Evolutionary conservation across 805 yeast species (phyloP).

Genomic region (Maudiozyma saulgeensis): DNA sequence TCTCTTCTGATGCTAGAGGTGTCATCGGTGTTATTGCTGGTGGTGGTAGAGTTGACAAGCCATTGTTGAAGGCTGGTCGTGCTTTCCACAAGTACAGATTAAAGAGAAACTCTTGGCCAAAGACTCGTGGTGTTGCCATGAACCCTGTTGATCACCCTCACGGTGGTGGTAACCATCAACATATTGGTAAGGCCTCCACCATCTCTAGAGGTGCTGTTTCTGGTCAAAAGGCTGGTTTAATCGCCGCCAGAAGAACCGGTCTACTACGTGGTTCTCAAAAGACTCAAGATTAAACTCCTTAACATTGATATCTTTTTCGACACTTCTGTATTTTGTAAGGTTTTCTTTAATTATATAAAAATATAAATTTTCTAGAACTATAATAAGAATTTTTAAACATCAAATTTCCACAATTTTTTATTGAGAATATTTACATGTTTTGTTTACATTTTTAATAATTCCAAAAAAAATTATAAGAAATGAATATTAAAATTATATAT

Average conservation of each 20-base stretch:
- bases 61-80: conserved; percentile 99
- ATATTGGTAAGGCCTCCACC: conserved; percentile 99
- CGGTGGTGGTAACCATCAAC: conserved; percentile 99
- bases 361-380: conserved; percentile 11
- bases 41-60: conserved; percentile 99
- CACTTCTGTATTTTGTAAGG: conserved; percentile 10
- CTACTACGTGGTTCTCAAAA: conserved; percentile 98
- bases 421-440: not conserved
- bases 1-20: conserved; percentile 96
- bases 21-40: conserved; percentile 99
- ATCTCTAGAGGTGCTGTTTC: conserved; percentile 98
- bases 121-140: conserved; percentile 99
- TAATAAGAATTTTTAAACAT: conserved; percentile 1
- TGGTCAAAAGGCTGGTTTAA: conserved; percentile 99
- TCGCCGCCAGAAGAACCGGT: conserved; percentile 99
- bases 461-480: not conserved
- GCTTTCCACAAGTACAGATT: conserved; percentile 99
- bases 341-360: conserved; percentile 8
- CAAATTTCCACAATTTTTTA: not conserved
- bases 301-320: conserved; percentile 5
- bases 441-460: not conserved
- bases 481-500: not conserved
- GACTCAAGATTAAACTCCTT: conserved; percentile 53
- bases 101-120: conserved; percentile 99
- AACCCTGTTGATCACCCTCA: conserved; percentile 99